Evolutionary conservation across 2,329 filamentous ascomycete genomes (phyloP).

Genomic region (Nannizziopsis barbatae): DNA sequence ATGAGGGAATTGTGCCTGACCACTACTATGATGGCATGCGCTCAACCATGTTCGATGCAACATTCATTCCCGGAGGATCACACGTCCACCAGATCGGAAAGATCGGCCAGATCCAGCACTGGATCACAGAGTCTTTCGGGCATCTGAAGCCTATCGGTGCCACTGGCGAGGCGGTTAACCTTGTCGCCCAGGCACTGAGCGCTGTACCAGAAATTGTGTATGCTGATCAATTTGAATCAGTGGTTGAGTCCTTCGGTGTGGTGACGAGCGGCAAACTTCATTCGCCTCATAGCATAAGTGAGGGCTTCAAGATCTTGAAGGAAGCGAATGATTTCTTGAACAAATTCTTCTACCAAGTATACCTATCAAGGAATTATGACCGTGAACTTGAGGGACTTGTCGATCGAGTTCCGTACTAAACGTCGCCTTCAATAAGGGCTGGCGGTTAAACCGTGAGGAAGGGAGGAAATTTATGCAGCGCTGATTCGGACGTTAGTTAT

Average conservation of each 20-base stretch:
- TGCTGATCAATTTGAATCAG: slow-evolving; percentile 39
- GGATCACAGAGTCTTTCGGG: slow-evolving; percentile 68
- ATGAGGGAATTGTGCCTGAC: slow-evolving; percentile 46
- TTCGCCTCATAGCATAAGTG: slow-evolving; percentile 48
- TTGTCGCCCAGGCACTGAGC: slow-evolving; percentile 43
- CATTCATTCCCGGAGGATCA: slow-evolving; percentile 56
- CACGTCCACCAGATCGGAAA: slow-evolving; percentile 52
- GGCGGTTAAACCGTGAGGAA: background rate
- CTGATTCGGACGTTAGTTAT: too few species aligned
- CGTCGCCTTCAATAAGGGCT: background rate
- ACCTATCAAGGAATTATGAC: slow-evolving; percentile 61
- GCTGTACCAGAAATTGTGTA: slow-evolving; percentile 40
- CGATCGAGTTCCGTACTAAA: slow-evolving; percentile 56
- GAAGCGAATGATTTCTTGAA: slow-evolving; percentile 58
- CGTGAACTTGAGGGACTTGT: slow-evolving; percentile 61
- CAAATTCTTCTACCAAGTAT: slow-evolving; percentile 58
- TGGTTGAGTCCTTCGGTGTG: slow-evolving; percentile 63
- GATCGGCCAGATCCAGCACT: slow-evolving; percentile 63
- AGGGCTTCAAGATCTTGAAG: slow-evolving; percentile 53
- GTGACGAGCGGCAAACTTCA: slow-evolving; percentile 51
- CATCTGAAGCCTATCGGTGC: slow-evolving; percentile 71
- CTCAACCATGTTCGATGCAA: slow-evolving; percentile 63
- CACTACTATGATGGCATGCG: slow-evolving; percentile 71
- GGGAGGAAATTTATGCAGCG: background rate
- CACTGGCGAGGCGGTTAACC: slow-evolving; percentile 57